A percentile compares a stretch with the other conserved stretches of the same genome.
These are phyloP conservation scores for Penstemon davidsonii DNA, from an alignment of 257 asterid genomes.

Conservation along the genomic window DNA sequence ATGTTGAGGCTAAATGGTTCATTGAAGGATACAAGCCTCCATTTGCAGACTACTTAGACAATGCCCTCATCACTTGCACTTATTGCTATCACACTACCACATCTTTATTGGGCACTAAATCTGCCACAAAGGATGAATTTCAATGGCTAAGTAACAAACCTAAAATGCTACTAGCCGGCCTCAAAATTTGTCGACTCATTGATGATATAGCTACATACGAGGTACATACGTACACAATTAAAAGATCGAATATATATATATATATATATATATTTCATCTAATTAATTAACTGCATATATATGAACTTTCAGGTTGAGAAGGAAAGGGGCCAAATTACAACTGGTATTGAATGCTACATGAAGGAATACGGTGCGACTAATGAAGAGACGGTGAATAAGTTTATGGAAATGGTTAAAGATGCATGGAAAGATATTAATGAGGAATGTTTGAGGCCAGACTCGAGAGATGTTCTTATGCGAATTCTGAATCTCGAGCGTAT, in stretches of 20 bases:
- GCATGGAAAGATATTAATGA: slow-evolving; percentile 35
- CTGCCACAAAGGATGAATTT: neutral
- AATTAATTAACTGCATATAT: too few relatives aligned
- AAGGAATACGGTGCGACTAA: slow-evolving; percentile 21
- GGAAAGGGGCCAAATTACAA: slow-evolving; percentile 30
- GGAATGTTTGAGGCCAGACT: slow-evolving; percentile 22
- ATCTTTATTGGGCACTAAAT: slow-evolving; percentile 8
- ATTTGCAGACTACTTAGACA: slow-evolving; percentile 5
- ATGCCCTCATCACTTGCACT: slow-evolving; percentile 18
- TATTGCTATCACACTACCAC: slow-evolving; percentile 8
- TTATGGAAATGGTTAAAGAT: neutral
- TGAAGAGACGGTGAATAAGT: slow-evolving; percentile 24
- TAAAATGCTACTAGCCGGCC: slow-evolving; percentile 14
- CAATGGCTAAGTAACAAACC: slow-evolving; percentile 21
- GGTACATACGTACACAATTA: neutral
- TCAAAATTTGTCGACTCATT: neutral
- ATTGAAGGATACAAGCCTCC: slow-evolving; percentile 4
- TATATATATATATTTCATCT: too few relatives aligned
- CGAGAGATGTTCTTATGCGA: slow-evolving; percentile 18
- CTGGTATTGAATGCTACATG: slow-evolving; percentile 33
- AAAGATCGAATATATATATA: too few relatives aligned
- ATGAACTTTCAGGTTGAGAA: slow-evolving; percentile 25
- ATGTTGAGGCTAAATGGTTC: slow-evolving; percentile 26
- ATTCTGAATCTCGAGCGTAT: slow-evolving; percentile 23
- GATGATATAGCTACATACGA: slow-evolving; percentile 21